Conservation (phyloP, 768 basidiomycete genomes). For the Calocybe gangraenosa region DNA sequence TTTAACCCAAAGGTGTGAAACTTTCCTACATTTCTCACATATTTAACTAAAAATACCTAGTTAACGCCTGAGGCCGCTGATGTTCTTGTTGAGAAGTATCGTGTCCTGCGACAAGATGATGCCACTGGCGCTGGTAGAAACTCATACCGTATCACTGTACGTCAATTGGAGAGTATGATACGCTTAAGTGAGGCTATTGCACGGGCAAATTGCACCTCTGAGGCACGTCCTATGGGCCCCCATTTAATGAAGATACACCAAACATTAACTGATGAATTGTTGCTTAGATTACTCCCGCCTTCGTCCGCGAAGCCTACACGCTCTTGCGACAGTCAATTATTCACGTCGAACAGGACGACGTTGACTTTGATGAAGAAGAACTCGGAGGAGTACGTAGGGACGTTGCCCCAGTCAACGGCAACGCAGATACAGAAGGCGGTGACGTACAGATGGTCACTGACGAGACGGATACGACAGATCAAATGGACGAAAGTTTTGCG, state of each 20-base stretch:
- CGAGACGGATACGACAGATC: constrained; percentile 49
- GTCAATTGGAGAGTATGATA: constrained; percentile 98
- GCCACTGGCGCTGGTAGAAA: constrained; percentile 83
- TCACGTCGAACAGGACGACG: constrained; percentile 98
- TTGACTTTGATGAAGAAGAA: constrained; percentile 95
- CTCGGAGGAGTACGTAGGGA: constrained; percentile 49
- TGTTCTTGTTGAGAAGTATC: constrained; percentile 92
- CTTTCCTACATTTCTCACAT: constrained; percentile 5
- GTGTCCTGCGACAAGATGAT: constrained; percentile 89
- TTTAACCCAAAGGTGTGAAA: constrained; percentile 88
- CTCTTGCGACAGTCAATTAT: constrained; percentile 96
- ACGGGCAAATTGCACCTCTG: constrained; percentile 91
- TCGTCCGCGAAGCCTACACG: constrained; percentile 93
- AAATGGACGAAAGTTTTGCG: constrained; percentile 47
- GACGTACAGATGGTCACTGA: constrained; percentile 61
- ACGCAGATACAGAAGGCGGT: constrained; percentile 35
- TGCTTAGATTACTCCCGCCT: constrained; percentile 80
- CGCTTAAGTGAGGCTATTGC: constrained; percentile 97
- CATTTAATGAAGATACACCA: background rate
- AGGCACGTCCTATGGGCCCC: constrained; percentile 41
- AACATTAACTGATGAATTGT: background rate
- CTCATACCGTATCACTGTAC: constrained; percentile 95
- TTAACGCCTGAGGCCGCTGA: constrained; percentile 91
- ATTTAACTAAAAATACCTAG: constrained; percentile 34
- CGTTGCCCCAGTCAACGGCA: constrained; percentile 26